A percentile compares a stretch with the other conserved stretches of the same genome.
phyloP scores from a whole-genome alignment of 352 stramenopile genomes.

The Phytophthora podocarpi region DNA sequence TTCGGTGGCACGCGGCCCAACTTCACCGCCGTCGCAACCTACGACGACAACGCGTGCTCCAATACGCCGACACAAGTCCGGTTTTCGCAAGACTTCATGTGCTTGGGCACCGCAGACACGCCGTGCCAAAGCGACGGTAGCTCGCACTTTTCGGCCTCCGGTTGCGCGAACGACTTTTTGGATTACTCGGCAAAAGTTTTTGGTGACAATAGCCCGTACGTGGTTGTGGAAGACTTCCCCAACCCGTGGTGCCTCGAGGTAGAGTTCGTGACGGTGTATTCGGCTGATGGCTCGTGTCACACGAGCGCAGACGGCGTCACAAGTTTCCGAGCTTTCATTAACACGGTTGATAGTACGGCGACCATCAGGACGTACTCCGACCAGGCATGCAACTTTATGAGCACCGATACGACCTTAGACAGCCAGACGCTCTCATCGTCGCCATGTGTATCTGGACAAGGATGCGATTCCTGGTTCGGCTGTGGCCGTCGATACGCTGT shows the following conservation, averaged over 20 bases:
- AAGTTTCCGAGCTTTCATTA: slow-evolving; percentile 9
- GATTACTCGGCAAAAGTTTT: background rate
- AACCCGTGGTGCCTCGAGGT: slow-evolving; percentile 1
- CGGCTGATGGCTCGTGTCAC: slow-evolving; percentile 7
- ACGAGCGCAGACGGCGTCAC: background rate
- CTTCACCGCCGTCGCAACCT: background rate
- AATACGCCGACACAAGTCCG: background rate
- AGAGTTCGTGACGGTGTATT: slow-evolving; percentile 7
- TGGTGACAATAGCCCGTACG: background rate
- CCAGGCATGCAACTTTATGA: background rate
- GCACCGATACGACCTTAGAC: slow-evolving; percentile 1
- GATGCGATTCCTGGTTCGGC: background rate
- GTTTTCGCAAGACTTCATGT: slow-evolving; percentile 11
- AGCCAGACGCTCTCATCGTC: slow-evolving; percentile 3
- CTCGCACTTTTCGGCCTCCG: background rate
- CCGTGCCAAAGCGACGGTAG: background rate
- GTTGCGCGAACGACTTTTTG: background rate
- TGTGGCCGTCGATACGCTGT: slow-evolving; percentile 1
- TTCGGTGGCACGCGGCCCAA: background rate
- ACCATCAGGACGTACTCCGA: slow-evolving; percentile 6
- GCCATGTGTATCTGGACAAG: slow-evolving; percentile 1
- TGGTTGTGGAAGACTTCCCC: slow-evolving; percentile 6
- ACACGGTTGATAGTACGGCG: slow-evolving; percentile 3
- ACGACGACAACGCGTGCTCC: slow-evolving; percentile 11
- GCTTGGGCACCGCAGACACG: background rate